Evolutionary conservation across 345 rosid species (phyloP), one percentile per base, ranked within the genome.

Genomic region (Acer yangbiense): DNA sequence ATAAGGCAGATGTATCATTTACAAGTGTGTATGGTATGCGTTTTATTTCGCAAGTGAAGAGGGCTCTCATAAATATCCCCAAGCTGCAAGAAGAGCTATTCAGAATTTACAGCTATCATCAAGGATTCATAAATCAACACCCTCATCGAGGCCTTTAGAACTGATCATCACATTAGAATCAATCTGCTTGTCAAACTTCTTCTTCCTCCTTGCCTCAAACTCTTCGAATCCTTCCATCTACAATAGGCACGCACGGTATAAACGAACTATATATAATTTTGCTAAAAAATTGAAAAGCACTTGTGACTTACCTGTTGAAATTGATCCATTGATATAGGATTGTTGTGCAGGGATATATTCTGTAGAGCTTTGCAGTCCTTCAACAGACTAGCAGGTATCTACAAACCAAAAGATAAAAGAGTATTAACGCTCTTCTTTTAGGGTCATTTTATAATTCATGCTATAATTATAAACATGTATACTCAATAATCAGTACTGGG

Each of bases 81-180:
- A 20, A 50, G 14, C 71, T 18, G 64, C 39, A 13, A 72, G 16
- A 65, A 50, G 11, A 52, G 69, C 48, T n/a, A 11, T 32, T n/a
- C 64, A 35, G 32, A 65, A 65, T 75, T 4, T 75, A 65, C 52
- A 65, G 65, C 39, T 16, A 57, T 14, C 46, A 43, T 32, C 3
- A 27, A 9, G 35, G 27, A 18, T 60, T 82, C 82, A 86, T 75
- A 89, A 80, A 83, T 95, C 99, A 74, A 95, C 90, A 66, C 99
- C 99, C 78, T 90, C 94, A 55, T 95, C 99, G n/a, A 95, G 95
- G 83, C 92, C 98, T 85, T 88, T 91, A 3, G 99, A 95, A 83
- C 96, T 73, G 43, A 95, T 93, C 98, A 95, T 93, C 88, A 95
- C 96, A 71, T 95, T 95, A 1, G 96, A 91, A 84, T 95, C 99